Base-by-base conservation (phyloP, 164 flowering plant species). In the Chloranthus sessilifolius region DNA sequence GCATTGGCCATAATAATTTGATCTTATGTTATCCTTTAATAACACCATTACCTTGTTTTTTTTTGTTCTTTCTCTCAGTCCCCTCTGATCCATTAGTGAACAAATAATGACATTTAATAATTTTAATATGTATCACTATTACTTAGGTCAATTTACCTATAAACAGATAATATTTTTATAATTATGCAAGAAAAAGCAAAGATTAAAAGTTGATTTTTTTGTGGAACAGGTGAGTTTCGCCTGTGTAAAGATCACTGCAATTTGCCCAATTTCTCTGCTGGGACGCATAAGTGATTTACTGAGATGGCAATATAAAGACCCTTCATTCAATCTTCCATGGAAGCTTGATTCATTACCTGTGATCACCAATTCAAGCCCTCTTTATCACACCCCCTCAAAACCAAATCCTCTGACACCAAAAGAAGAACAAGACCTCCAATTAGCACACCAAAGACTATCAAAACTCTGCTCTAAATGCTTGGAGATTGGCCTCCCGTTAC, bases 181-280 rank as follows among this genome's bases (percentile, higher is more conserved):
- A n/a, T n/a, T n/a, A n/a, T n/a, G n/a, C n/a, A n/a, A n/a, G n/a
- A n/a, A n/a, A n/a, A n/a, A n/a, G n/a, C n/a, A n/a, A n/a, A n/a
- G n/a, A n/a, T n/a, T n/a, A n/a, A 48, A 14, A 29, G 5, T 15
- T 48, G n/a, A 4, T 0, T 5, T 45, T 14, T 42, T 43, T 22
- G 9, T 38, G 44, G 14, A 7, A 52, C 71, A 92, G 99, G 88
- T 77, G 54, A 92, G 99, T 59, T 86, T 60, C 41, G 78, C 77
- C 1, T 72, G 89, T 25, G 85, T 73, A 58, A 92, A 88, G 70
- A 70, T 92, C 26, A 77, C 95, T 0, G 97, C 99, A 25, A 82
- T 92, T 22, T 82, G 85, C 61, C 87, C 91, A 1, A 67, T 79
- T 21, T 51, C 41, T 1, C 33, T 92, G 44, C 74, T 92, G 0